These are phyloP conservation scores for Solanum habrochaites DNA, from an alignment of 257 asterid species.

Conservation along the genomic window DNA sequence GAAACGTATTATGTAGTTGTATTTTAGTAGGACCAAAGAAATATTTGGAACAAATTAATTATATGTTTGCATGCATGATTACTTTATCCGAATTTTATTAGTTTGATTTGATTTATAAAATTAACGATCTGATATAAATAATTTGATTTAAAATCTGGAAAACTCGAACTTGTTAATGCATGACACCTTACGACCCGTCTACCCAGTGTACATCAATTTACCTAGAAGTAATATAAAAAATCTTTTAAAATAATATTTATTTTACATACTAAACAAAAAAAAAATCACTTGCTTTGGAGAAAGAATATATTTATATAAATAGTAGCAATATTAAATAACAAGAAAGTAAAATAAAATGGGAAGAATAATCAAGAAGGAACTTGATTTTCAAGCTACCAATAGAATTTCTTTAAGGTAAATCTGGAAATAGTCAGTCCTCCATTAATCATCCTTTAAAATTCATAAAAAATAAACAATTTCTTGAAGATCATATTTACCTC, in stretches of 20 bases:
- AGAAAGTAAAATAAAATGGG: background rate
- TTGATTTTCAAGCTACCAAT: background rate
- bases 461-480: background rate
- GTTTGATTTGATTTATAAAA: background rate
- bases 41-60: too few species aligned
- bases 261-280: background rate
- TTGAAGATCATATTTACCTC: background rate
- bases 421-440: background rate
- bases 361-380: background rate
- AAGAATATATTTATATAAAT: background rate
- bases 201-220: too few species aligned
- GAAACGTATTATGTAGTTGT: too few species aligned
- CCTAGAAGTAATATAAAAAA: too few species aligned
- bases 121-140: fast-evolving
- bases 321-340: background rate
- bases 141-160: too few species aligned
- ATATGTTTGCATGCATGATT: background rate
- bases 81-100: fast-evolving
- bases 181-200: background rate
- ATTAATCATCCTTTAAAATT: background rate
- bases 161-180: background rate
- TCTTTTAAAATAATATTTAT: too few species aligned
- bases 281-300: too few species aligned
- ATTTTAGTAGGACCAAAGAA: too few species aligned
- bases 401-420: background rate